Evolutionary conservation across 805 yeast genomes (phyloP).

Genomic region (Pachysolen tannophilus): DNA sequence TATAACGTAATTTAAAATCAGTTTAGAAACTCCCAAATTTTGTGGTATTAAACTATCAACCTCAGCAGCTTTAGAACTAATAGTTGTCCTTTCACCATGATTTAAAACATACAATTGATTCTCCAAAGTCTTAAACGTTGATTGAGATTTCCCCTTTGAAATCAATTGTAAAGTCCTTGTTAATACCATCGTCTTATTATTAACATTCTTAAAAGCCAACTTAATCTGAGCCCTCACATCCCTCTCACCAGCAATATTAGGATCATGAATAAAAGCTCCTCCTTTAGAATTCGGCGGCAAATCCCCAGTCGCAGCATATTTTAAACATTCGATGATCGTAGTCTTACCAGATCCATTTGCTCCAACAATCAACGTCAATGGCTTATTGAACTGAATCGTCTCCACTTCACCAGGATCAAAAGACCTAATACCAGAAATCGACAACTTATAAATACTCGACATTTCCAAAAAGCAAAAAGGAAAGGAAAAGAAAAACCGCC

Average conservation of each 20-base stretch:
- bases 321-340: conserved; percentile 87
- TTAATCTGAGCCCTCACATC: conserved; percentile 87
- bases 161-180: conserved; percentile 78
- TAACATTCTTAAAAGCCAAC: conserved; percentile 69
- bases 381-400: conserved; percentile 81
- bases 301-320: conserved; percentile 93
- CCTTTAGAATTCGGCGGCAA: conserved; percentile 94
- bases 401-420: conserved; percentile 82
- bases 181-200: conserved; percentile 72
- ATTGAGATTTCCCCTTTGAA: conserved; percentile 46
- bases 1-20: conserved; percentile 84
- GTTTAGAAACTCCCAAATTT: conserved; percentile 79
- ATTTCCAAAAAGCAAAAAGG: conserved; percentile 33
- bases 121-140: conserved; percentile 82
- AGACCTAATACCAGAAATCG: conserved; percentile 85
- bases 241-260: conserved; percentile 65
- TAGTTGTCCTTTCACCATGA: conserved; percentile 60
- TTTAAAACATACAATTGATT: conserved; percentile 71
- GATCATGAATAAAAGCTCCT: conserved; percentile 95
- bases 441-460: conserved; percentile 48
- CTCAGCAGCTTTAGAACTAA: conserved; percentile 78
- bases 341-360: conserved; percentile 96
- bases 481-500: conserved; percentile 33
- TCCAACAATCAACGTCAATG: conserved; percentile 90
- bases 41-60: conserved; percentile 76